Base-by-base conservation (phyloP, 805 yeast genomes). In the Myxozyma kluyveri region DNA sequence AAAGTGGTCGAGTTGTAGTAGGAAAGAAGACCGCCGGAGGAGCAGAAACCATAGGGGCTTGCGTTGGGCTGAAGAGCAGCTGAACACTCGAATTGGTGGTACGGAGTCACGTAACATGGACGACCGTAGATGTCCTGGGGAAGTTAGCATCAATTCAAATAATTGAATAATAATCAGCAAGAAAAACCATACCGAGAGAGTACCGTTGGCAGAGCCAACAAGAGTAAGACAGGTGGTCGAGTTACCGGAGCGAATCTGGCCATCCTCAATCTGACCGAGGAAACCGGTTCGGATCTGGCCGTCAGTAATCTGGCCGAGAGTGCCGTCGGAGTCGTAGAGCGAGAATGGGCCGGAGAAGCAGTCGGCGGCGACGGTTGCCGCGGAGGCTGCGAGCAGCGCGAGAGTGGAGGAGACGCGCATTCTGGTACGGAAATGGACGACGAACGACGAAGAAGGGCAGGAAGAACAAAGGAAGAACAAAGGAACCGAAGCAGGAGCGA, bases 91-190 rank as follows among this genome's bases (percentile, higher is more conserved):
- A 56, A 56, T 52, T 56, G 60, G 36, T 45, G 51, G 47, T 55
- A 54, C n/a, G 58, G 59, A 26, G 60, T 56, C 41, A 56, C 55
- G 40, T 56, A 56, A 50, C 60, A 56, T 6, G 60, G 59, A 19
- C 60, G 50, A 14, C 60, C 60, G 42, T 31, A 32, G 42, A 47
- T 37, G 45, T 56, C 59, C 52, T 54, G 40, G 24, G 21, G 14
- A 32, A 19, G 24, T 40, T 27, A 42, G 47, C 32, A 29, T 29
- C 9, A 42, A 19, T 18, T 27, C 23, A 4, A 9, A 19, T 19
- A 19, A n/a, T n/a, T n/a, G n/a, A 26, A 19, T 21, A 23, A 18
- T 14, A 17, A 12, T 10, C 38, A 36, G 23, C 17, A 2, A 24
- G 32, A 26, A 7, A 14, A 29, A n/a, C 23, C 54, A 36, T 50